Percentiles rank a stretch among this genome's conserved stretches.
Evolutionary conservation across 345 rosid genomes (phyloP).

Genomic region (Geranium rotundifolium): DNA sequence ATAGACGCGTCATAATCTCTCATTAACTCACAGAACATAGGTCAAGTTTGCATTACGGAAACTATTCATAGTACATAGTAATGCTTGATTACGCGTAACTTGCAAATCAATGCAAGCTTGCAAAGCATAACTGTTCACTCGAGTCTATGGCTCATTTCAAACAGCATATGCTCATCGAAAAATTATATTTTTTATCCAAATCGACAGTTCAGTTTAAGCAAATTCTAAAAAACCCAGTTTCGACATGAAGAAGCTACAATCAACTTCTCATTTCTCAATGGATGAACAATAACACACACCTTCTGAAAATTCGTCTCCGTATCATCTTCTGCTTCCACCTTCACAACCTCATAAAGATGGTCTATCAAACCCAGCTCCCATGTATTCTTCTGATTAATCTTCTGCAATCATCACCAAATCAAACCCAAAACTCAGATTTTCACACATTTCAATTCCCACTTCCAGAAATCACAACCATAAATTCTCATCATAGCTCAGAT

Average conservation of each 20-base stretch:
- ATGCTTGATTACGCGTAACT: not conserved
- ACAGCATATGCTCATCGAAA: too few relatives aligned
- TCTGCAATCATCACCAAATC: conserved; percentile 26
- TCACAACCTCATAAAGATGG: conserved; percentile 71
- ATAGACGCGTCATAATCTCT: not conserved
- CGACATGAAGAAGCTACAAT: not conserved
- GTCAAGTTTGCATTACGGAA: not conserved
- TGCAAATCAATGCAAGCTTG: not conserved
- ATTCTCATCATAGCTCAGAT: not conserved
- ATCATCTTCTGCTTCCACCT: conserved; percentile 66
- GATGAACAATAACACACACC: conserved; percentile 26
- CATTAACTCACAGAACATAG: not conserved
- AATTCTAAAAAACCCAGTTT: too few relatives aligned
- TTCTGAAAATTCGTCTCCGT: conserved; percentile 87
- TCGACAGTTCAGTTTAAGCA: not conserved
- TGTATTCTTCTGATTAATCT: conserved; percentile 85
- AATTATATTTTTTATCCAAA: not conserved
- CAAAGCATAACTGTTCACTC: too few relatives aligned
- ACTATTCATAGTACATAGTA: not conserved
- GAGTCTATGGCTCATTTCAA: too few relatives aligned
- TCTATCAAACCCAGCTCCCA: conserved; percentile 83
- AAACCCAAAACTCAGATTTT: not conserved
- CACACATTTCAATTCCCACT: too few relatives aligned
- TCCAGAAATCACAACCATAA: too few relatives aligned
- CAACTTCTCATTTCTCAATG: not conserved